Evolutionary conservation across 2,329 filamentous ascomycete genomes (phyloP), one percentile per base, ranked within the genome.

Genomic region (Periconia digitata): DNA sequence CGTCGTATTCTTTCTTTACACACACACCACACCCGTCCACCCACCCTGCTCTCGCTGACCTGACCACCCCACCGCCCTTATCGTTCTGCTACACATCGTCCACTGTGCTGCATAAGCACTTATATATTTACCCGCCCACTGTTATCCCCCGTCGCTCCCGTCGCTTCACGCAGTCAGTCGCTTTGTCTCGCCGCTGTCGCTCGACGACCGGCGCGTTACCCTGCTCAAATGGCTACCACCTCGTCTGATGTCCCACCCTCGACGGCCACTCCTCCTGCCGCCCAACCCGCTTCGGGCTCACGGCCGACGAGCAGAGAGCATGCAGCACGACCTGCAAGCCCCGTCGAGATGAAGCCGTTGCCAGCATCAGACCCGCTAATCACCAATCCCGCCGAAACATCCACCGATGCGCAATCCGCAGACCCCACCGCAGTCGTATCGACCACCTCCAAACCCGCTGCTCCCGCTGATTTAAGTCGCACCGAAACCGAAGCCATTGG

Each of bases 401-500:
- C 54, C 20, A 43, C 41, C 52, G 57, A 60, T 3, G 39, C 49
- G 21, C 46, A 45, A 22, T 49, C 44, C 35, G 45, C 52, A 42
- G 53, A 52, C 29, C 40, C 55, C 8, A 15, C 43, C 8, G 48
- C 39, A n/a, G 46, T 49, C 18, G 40, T 59, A 2, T 47, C 59
- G 16, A 50, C 42, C 17, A 37, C 63, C 27, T 42, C 58, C 16
- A 64, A 62, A 44, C 54, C 54, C 17, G 43, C 61, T 6, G 51
- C 62, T 40, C 66, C 64, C 43, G 50, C 59, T 43, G 49, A 64
- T 42, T 59, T 73, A 38, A 67, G 57, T 40, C 69, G 72, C 47
- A 62, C 62, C 47, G 71, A 76, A 53, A 72, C 72, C 20, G 74
- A 76, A 62, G 74, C 74, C 41, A 74, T 77, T 46, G 75, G 74